Conservation (phyloP, 306 rosid species). For the Quercus variabilis region DNA sequence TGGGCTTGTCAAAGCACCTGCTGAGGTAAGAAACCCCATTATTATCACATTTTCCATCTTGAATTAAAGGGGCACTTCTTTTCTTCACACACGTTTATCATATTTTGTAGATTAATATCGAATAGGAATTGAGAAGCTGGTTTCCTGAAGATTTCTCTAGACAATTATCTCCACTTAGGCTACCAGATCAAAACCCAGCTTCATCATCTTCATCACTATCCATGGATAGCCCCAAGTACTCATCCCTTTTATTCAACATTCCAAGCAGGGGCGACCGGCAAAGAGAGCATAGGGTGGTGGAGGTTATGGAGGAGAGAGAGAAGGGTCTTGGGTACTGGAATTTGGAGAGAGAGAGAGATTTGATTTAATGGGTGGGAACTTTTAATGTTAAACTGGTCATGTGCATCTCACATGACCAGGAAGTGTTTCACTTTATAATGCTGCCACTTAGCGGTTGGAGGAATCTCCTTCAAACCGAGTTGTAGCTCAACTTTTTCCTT, state of each 20-base stretch:
- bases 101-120: constrained; percentile 39
- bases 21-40: constrained; percentile 42
- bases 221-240: constrained; percentile 65
- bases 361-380: too few species aligned
- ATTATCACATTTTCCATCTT: neutral
- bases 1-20: constrained; percentile 61
- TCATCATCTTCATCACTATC: constrained; percentile 75
- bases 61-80: too few species aligned
- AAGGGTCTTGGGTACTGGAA: too few species aligned
- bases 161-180: constrained; percentile 10
- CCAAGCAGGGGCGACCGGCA: constrained; percentile 5
- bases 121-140: constrained; percentile 47
- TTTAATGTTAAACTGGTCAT: too few species aligned
- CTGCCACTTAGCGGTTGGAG: too few species aligned
- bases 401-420: too few species aligned
- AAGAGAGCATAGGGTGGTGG: too few species aligned
- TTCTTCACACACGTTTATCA: neutral
- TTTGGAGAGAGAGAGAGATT: too few species aligned
- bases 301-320: too few species aligned
- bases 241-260: constrained; percentile 42
- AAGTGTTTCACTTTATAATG: too few species aligned
- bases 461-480: too few species aligned
- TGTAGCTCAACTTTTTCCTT: too few species aligned
- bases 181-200: constrained; percentile 46
- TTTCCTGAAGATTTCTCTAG: constrained; percentile 52